Evolutionary conservation across 768 basidiomycete genomes (phyloP).

Genomic region (Termitomyces sp.): DNA sequence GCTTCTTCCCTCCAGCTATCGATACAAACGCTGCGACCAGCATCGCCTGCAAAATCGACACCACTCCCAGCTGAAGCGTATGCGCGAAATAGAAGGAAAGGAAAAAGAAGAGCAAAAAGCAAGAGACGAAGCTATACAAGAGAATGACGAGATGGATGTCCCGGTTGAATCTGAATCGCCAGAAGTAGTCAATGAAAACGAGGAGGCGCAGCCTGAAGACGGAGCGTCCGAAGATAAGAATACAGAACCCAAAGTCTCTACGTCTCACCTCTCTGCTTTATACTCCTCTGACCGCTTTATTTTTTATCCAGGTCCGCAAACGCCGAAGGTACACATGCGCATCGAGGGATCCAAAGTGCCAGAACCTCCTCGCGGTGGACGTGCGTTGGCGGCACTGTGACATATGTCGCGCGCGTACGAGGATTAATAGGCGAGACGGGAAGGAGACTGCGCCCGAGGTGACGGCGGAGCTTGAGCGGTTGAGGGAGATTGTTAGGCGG

Average conservation of each 20-base stretch:
- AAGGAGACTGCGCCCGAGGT: constrained; percentile 1
- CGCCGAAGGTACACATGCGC: constrained; percentile 27
- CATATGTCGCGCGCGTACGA: constrained; percentile 35
- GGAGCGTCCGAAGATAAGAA: background rate
- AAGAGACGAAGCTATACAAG: constrained; percentile 11
- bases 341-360: constrained; percentile 29
- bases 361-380: constrained; percentile 38
- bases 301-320: constrained; percentile 6
- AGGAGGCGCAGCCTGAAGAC: background rate
- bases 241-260: background rate
- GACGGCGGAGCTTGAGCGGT: constrained; percentile 3
- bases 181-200: background rate
- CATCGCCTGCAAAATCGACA: constrained; percentile 54
- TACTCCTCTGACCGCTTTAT: background rate
- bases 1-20: constrained; percentile 42
- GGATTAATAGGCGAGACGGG: constrained; percentile 22
- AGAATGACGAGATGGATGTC: background rate
- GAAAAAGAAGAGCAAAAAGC: background rate
- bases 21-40: constrained; percentile 52
- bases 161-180: background rate
- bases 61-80: constrained; percentile 49
- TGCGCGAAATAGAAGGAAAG: constrained; percentile 33
- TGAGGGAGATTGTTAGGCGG: constrained; percentile 8
- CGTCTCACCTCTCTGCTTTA: background rate
- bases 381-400: constrained; percentile 50